Conservation (phyloP, 2,329 filamentous ascomycete species). For the Diaporthe vexans region DNA sequence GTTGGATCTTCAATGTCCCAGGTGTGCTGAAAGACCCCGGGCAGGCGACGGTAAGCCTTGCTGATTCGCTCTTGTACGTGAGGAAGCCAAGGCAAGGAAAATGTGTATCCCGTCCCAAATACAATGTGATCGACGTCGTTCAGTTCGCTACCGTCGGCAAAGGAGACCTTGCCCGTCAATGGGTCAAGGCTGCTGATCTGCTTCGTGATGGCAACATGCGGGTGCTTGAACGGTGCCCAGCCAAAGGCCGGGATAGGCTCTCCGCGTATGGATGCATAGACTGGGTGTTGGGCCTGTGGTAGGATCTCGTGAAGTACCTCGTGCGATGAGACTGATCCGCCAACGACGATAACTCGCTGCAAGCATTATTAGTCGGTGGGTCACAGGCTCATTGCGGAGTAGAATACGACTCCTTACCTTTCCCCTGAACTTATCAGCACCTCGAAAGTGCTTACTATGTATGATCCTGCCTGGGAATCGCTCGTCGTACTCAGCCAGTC, state of each 20-base stretch:
- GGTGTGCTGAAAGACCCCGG: constrained; percentile 54
- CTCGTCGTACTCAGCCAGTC: constrained; percentile 53
- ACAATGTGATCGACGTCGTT: constrained; percentile 68
- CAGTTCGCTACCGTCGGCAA: constrained; percentile 64
- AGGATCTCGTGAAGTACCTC: constrained; percentile 69
- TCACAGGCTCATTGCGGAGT: fast-evolving
- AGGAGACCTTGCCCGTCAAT: constrained; percentile 57
- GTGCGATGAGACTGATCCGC: constrained; percentile 69
- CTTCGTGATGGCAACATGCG: constrained; percentile 58
- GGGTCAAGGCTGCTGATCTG: constrained; percentile 59
- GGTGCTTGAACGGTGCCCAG: constrained; percentile 69
- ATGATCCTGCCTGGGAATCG: constrained; percentile 53
- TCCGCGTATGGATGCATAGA: constrained; percentile 63
- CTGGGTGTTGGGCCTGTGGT: constrained; percentile 58
- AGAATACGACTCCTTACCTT: constrained; percentile 39
- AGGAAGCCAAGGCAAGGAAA: constrained; percentile 68
- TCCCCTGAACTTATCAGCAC: constrained; percentile 45
- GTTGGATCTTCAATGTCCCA: constrained; percentile 54
- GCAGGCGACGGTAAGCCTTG: constrained; percentile 50
- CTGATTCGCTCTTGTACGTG: constrained; percentile 60
- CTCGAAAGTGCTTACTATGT: constrained; percentile 57
- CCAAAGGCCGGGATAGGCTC: constrained; percentile 66
- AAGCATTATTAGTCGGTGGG: not conserved
- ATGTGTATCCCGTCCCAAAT: constrained; percentile 72
- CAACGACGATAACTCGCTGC: constrained; percentile 68